Evolutionary conservation across 1,139 yeast species (phyloP), one percentile per base, ranked within the genome.

Genomic region (Nakaseomyces delphensis): DNA sequence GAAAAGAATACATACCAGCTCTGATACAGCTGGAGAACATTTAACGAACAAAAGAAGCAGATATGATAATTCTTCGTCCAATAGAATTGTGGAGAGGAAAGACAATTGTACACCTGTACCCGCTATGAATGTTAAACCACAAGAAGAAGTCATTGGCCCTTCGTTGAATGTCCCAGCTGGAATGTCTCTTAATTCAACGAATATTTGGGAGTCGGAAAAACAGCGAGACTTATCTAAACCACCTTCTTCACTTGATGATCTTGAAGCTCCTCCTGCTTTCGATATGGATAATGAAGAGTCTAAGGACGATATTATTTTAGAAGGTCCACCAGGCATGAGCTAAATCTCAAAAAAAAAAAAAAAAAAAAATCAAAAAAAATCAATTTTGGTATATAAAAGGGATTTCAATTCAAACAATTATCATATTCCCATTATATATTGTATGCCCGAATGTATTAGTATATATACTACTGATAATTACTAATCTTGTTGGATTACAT

Each of bases 121-220:
- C 5, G 19, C n/a, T n/a, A n/a, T n/a, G n/a, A n/a, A n/a, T n/a
- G n/a, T n/a, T n/a, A n/a, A n/a, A n/a, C n/a, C n/a, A n/a, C n/a
- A n/a, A 27, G 15, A 11, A n/a, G 13, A 27, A 16, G 16, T 33
- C 14, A 8, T 45, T 18, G 5, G 40, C 11, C 43, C 45, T 8
- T 46, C 59, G n/a, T 37, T 48, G 10, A 44, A 31, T 14, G 39
- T 39, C 9, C 40, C 48, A 10, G 45, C 53, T 7, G 28, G 19
- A 14, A 33, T 36, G 20, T 14, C 36, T 8, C 13, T 25, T 6
- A 11, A 25, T 21, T 25, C 37, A 31, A 8, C 23, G 1, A 18
- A 38, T 18, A 4, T 36, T n/a, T 11, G 18, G 11, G 20, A n/a
- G 3, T 13, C 32, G 4, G 10, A 6, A 6, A n/a, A 18, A 7